Base-by-base conservation (phyloP, 768 basidiomycete species). In the Saitozyma podzolica region DNA sequence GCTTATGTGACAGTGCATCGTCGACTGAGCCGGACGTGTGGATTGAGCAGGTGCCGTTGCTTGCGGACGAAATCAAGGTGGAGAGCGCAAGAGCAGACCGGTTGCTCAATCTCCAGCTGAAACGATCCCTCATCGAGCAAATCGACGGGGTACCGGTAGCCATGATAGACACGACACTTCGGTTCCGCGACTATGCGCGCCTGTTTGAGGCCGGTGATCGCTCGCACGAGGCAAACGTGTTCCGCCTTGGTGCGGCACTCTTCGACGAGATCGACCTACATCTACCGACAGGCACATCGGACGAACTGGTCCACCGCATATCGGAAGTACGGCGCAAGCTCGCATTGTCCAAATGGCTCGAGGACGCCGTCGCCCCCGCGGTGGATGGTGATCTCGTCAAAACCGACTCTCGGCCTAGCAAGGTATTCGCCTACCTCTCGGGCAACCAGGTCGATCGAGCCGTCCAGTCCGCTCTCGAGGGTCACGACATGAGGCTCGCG, bases 391-490 rank as follows among this genome's bases (percentile, higher is more conserved):
- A 92, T 68, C 70, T 82, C 2, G 80, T 92, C 39, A 83, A 83
- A 57, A 82, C 87, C 20, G 69, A 67, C 29, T 62, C 64, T 54
- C 54, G 64, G 45, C 73, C 80, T 0, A 78, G 84, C 2, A 79
- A 83, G 10, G 85, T 89, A 19, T 96, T 94, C 77, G 84, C 86
- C 0, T 85, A 88, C 58, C 84, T 99, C 2, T 89, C 90, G 0
- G 94, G 93, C 3, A 85, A 96, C 77, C 90, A 97, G 73, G 81
- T 94, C n/a, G 87, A 88, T 66, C 86, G 87, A 51, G 93, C 96
- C 8, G 88, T 87, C 67, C 83, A 88, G 50, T 81, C 83, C 3
- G 90, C 92, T 2, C 82, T 88, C 66, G 87, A 89, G 54, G 85
- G 85, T 6, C 87, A 88, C 4, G 90, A 90, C 68, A 80, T 91